phyloP scores from a whole-genome alignment of 2,329 filamentous ascomycete genomes.

The Pseudomassariella vexata region DNA sequence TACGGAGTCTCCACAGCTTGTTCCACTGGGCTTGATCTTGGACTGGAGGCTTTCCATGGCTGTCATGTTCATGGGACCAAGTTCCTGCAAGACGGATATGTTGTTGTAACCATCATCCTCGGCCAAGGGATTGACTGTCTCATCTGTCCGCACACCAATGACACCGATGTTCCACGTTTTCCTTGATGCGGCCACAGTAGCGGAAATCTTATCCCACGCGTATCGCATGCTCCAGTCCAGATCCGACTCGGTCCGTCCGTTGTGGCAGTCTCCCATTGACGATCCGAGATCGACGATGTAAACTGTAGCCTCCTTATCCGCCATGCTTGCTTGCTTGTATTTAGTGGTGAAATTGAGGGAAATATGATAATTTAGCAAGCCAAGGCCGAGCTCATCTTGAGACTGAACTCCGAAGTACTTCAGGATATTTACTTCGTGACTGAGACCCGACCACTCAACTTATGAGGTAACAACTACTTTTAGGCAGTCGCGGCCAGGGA shows the following conservation, averaged over 20 bases:
- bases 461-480: slow-evolving; percentile 1
- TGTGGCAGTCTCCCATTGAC: slow-evolving; percentile 71
- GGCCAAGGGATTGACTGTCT: slow-evolving; percentile 62
- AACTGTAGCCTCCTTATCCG: slow-evolving; percentile 86
- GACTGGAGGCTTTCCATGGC: slow-evolving; percentile 61
- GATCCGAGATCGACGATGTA: slow-evolving; percentile 85
- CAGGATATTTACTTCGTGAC: too few species aligned
- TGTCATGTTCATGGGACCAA: slow-evolving; percentile 56
- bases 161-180: slow-evolving; percentile 76
- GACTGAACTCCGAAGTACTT: too few species aligned
- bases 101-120: slow-evolving; percentile 72
- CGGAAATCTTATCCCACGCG: slow-evolving; percentile 88
- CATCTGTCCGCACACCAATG: slow-evolving; percentile 76
- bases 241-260: slow-evolving; percentile 70
- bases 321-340: slow-evolving; percentile 62
- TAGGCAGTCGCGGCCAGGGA: slow-evolving; percentile 8
- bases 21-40: slow-evolving; percentile 61
- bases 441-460: too few species aligned
- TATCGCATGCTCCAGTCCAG: slow-evolving; percentile 88
- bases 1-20: slow-evolving; percentile 71
- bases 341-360: too few species aligned
- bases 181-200: slow-evolving; percentile 60
- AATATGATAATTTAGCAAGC: too few species aligned
- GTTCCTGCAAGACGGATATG: slow-evolving; percentile 72
- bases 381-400: too few species aligned